Base-by-base conservation (phyloP, 805 yeast species). In the Candida ponderosae region DNA sequence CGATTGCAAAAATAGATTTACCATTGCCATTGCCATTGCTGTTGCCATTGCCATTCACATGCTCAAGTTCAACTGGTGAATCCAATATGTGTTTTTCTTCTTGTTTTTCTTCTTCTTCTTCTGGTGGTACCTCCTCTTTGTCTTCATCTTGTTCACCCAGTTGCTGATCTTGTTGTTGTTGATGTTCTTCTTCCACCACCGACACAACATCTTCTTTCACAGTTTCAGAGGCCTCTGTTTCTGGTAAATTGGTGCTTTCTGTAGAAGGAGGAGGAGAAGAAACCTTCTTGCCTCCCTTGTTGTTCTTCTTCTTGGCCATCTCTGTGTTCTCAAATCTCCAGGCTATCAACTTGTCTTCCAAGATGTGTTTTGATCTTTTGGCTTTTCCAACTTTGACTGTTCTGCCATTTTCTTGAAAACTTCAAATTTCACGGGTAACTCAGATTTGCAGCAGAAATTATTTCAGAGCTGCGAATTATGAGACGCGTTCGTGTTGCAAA, bases 301-400 rank as follows among this genome's bases (percentile, higher is more conserved):
- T 46, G 33, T 38, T 40, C 34, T 32, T 46, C 46, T 45, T 46
- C 42, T 41, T 52, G 14, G 49, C 45, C 50, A 45, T 45, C 18
- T 14, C 16, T 9, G 4, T 31, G 18, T 18, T 6, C 32, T 17
- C 10, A 28, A 17, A 37, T 20, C 17, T 39, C 39, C 18, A 33
- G 15, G 29, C 36, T 5, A 17, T 15, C 14, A 6, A 6, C 17
- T 28, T 21, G 7, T 21, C 16, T 24, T 27, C n/a, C n/a, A n/a
- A n/a, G n/a, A n/a, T n/a, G n/a, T n/a, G n/a, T n/a, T n/a, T n/a
- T n/a, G n/a, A n/a, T n/a, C n/a, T n/a, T n/a, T n/a, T n/a, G n/a
- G n/a, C n/a, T n/a, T n/a, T n/a, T n/a, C n/a, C n/a, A n/a, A n/a
- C n/a, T n/a, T n/a, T n/a, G 23, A 21, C 24, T 8, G 10, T 21